A percentile compares a stretch with the other conserved stretches of the same genome.
Conservation (phyloP, 106 monocot genomes). For the Dendrobium nobile region DNA sequence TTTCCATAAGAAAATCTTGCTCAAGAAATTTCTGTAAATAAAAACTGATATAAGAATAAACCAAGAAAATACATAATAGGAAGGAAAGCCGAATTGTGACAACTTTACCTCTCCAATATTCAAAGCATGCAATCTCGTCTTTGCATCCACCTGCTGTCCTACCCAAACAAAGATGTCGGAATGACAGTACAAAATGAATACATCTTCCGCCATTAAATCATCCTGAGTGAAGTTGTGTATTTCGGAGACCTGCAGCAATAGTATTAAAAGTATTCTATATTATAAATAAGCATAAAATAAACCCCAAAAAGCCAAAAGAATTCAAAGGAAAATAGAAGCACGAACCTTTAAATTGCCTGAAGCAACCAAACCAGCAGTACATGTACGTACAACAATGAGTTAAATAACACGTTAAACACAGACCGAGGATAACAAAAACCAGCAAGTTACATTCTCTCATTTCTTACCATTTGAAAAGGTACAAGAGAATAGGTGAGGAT, state of each 20-base stretch:
- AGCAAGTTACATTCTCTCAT: not conserved
- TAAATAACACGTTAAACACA: slow-evolving; percentile 9
- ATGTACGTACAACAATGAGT: slow-evolving; percentile 6
- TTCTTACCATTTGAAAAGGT: slow-evolving; percentile 62
- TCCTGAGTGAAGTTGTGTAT: slow-evolving; percentile 87
- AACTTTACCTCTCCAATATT: slow-evolving; percentile 66
- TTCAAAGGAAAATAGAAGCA: not conserved
- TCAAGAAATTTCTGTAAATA: slow-evolving; percentile 81
- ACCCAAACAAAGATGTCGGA: slow-evolving; percentile 77
- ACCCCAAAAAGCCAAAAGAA: not conserved
- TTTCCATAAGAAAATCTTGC: slow-evolving; percentile 70
- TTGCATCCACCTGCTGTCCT: slow-evolving; percentile 66
- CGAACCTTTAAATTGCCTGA: slow-evolving; percentile 64
- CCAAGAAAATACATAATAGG: not conserved
- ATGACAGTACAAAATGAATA: slow-evolving; percentile 70
- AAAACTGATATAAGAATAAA: not conserved
- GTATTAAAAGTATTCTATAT: not conserved
- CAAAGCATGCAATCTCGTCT: slow-evolving; percentile 49
- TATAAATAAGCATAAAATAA: not conserved
- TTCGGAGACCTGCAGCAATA: slow-evolving; percentile 47
- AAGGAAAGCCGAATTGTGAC: not conserved
- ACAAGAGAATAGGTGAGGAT: slow-evolving; percentile 89
- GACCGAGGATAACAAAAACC: not conserved
- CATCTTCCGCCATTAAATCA: slow-evolving; percentile 89
- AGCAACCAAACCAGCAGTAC: slow-evolving; percentile 10